phyloP scores from a whole-genome alignment of 306 rosid genomes.

The Lathyrus sativus region DNA sequence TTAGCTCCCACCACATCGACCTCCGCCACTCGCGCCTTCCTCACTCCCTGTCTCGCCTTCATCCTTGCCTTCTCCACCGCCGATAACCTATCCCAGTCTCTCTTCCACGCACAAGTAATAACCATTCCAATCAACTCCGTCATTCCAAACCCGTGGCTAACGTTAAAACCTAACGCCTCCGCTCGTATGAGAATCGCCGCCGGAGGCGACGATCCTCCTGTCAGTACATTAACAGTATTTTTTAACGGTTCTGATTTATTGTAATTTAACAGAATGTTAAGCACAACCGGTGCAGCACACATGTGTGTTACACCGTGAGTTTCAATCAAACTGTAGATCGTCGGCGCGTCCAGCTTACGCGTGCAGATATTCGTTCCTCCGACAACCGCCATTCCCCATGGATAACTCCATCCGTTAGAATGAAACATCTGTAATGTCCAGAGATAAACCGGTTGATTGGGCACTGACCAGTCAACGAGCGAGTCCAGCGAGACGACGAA shows the following conservation, averaged over 20 bases:
- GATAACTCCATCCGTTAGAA: constrained; percentile 71
- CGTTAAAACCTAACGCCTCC: constrained; percentile 56
- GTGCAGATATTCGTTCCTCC: constrained; percentile 74
- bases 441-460: constrained; percentile 53
- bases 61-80: constrained; percentile 50
- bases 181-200: constrained; percentile 38
- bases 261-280: constrained; percentile 53
- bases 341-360: constrained; percentile 54
- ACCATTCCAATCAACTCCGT: constrained; percentile 57
- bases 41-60: constrained; percentile 62
- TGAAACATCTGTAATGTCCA: constrained; percentile 89
- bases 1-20: constrained; percentile 52
- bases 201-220: constrained; percentile 67
- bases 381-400: constrained; percentile 71
- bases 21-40: constrained; percentile 43
- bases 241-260: constrained; percentile 18
- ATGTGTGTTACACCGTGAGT: constrained; percentile 58
- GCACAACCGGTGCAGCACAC: constrained; percentile 77
- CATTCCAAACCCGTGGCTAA: constrained; percentile 64
- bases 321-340: constrained; percentile 43
- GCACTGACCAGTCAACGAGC: constrained; percentile 56
- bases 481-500: constrained; percentile 49
- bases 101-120: constrained; percentile 62
- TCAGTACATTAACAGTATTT: constrained; percentile 44
- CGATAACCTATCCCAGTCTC: constrained; percentile 48